Evolutionary conservation across 148 eudicot genomes (phyloP).

Genomic region (Chenopodium berlandieri): DNA sequence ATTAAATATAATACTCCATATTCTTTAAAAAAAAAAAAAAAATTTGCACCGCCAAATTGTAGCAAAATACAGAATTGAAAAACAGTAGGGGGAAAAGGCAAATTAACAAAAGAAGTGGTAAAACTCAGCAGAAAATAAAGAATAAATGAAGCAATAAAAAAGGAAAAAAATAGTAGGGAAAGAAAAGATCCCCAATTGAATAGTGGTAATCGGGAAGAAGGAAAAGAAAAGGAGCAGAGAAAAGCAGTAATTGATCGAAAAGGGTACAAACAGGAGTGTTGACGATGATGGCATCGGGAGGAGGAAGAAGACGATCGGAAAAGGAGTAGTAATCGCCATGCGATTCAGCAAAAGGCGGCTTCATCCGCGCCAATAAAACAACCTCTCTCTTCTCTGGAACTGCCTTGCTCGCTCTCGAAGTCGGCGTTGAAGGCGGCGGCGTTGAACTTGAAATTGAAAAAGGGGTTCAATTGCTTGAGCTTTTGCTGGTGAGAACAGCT

Average conservation of each 20-base stretch:
- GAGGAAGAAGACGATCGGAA: conserved; percentile 27
- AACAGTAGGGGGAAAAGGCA: too few species aligned
- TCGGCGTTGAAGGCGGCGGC: conserved; percentile 26
- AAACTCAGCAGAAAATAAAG: too few species aligned
- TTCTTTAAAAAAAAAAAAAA: too few species aligned
- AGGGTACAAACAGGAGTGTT: conserved; percentile 57
- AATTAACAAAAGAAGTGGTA: too few species aligned
- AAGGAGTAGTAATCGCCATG: conserved; percentile 64
- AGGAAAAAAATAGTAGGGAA: not conserved
- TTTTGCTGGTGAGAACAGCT: conserved; percentile 1
- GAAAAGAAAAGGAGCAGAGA: not conserved
- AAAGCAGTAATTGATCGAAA: not conserved
- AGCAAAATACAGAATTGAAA: too few species aligned
- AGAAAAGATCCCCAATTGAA: conserved; percentile 21
- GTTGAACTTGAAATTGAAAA: conserved; percentile 2
- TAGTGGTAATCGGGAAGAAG: too few species aligned
- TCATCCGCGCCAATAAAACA: conserved; percentile 53
- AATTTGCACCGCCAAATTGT: too few species aligned
- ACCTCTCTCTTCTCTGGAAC: conserved; percentile 28
- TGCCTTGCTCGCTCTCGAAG: conserved; percentile 25
- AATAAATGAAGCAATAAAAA: not conserved
- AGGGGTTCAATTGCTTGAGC: too few species aligned
- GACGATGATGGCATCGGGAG: conserved; percentile 49
- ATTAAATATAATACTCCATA: too few species aligned
- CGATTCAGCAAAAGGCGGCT: conserved; percentile 51